These are phyloP conservation scores for Letharia columbiana DNA, from an alignment of 495 filamentous ascomycete genomes.

Conservation along the genomic window DNA sequence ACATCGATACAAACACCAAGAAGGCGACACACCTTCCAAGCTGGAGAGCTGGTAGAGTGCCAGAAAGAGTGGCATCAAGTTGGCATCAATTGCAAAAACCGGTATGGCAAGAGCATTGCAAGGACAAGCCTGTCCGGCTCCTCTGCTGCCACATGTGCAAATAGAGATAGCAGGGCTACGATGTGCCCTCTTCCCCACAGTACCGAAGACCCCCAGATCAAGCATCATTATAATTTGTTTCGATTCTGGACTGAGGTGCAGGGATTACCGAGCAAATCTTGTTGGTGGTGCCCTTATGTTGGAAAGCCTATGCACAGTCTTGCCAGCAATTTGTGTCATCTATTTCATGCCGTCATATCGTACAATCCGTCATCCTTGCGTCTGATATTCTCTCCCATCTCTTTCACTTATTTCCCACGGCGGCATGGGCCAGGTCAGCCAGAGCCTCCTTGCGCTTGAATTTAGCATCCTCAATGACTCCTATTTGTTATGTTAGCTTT, in stretches of 20 bases:
- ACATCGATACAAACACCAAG: not conserved
- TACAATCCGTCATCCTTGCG: not conserved
- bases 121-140: not conserved
- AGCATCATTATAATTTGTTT: no score
- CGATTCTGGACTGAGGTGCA: not conserved
- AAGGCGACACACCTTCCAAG: not conserved
- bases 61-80: not conserved
- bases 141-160: not conserved
- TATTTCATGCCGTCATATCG: not conserved
- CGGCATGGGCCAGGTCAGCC: constrained; percentile 50
- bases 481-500: constrained; percentile 30
- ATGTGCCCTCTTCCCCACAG: not conserved
- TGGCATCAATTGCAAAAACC: not conserved
- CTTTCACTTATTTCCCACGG: constrained; percentile 36
- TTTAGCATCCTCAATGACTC: constrained; percentile 60
- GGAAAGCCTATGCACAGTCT: not conserved
- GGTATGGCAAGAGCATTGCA: not conserved
- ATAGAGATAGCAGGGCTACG: not conserved
- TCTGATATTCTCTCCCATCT: not conserved
- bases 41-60: not conserved
- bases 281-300: not conserved
- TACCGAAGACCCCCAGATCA: not conserved
- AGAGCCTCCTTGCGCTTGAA: constrained; percentile 64
- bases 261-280: not conserved
- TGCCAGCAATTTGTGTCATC: not conserved